A percentile compares a stretch with the other conserved stretches of the same genome.
phyloP scores from a whole-genome alignment of 1,284 basidiomycete genomes.

The Rugosomyces carneus region DNA sequence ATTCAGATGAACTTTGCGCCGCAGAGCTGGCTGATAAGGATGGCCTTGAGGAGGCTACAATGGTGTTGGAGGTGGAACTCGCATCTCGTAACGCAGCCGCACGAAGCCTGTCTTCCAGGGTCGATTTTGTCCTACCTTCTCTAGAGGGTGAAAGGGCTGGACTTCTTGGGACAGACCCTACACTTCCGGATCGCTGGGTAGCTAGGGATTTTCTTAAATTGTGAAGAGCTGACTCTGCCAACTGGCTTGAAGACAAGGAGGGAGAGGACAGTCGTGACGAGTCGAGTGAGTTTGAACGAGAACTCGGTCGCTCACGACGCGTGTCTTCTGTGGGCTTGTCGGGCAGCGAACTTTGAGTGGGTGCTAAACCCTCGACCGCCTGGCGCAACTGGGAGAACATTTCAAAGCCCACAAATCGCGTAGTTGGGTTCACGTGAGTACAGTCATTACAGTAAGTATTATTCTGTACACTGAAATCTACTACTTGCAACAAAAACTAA shows the following conservation, averaged over 20 bases:
- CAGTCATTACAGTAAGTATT: too few relatives aligned
- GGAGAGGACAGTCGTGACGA: constrained; percentile 26
- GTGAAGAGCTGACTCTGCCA: constrained; percentile 53
- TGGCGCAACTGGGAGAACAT: constrained; percentile 67
- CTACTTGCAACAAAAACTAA: not conserved
- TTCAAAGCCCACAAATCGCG: not conserved
- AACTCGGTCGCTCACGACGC: constrained; percentile 20
- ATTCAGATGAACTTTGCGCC: constrained; percentile 9
- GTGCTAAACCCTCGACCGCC: constrained; percentile 52
- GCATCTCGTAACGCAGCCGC: constrained; percentile 52
- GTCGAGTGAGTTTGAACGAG: constrained; percentile 34
- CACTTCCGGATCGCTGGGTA: constrained; percentile 43
- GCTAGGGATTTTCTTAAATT: constrained; percentile 59
- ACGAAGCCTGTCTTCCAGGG: constrained; percentile 66
- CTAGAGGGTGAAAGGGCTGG: constrained; percentile 19
- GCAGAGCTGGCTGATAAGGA: constrained; percentile 35
- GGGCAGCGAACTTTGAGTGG: constrained; percentile 32
- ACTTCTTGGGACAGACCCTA: constrained; percentile 26
- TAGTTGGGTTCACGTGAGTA: too few relatives aligned
- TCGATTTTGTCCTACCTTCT: constrained; percentile 37
- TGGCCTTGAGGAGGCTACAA: constrained; percentile 32
- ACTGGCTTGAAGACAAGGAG: constrained; percentile 40
- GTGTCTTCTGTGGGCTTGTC: constrained; percentile 27
- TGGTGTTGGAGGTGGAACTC: constrained; percentile 39
- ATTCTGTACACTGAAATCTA: too few relatives aligned